Evolutionary conservation across 768 basidiomycete genomes (phyloP).

Genomic region (Boletus huronensis): DNA sequence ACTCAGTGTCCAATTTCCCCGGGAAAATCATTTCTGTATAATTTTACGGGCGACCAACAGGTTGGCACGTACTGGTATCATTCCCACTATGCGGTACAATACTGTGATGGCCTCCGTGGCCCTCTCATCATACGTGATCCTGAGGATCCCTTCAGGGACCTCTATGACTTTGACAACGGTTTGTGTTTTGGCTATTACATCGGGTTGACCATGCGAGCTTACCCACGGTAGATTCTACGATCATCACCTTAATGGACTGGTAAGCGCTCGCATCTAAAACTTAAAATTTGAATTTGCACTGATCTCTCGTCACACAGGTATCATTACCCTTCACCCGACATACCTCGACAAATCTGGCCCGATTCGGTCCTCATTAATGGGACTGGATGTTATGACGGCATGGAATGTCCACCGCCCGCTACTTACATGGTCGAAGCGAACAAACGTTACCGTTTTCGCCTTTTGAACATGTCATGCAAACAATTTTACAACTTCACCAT

Average conservation of each 20-base stretch:
- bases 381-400: slow-evolving; percentile 32
- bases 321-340: slow-evolving; percentile 10
- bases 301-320: slow-evolving; percentile 11
- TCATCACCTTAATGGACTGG: not conserved
- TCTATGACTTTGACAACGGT: slow-evolving; percentile 25
- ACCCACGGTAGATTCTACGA: not conserved
- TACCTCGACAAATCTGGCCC: slow-evolving; percentile 14
- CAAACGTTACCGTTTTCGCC: slow-evolving; percentile 39
- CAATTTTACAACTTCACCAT: slow-evolving; percentile 28
- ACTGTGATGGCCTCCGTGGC: slow-evolving; percentile 38
- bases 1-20: slow-evolving; percentile 40
- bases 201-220: not conserved
- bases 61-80: not conserved
- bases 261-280: not conserved
- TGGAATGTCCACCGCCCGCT: slow-evolving; percentile 20
- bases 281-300: not conserved
- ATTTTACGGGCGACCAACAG: slow-evolving; percentile 18
- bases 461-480: slow-evolving; percentile 36
- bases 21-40: not conserved
- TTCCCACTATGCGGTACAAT: slow-evolving; percentile 6
- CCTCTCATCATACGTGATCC: slow-evolving; percentile 6
- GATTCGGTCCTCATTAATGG: slow-evolving; percentile 42
- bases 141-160: slow-evolving; percentile 16
- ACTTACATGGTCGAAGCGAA: slow-evolving; percentile 33
- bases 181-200: not conserved